phyloP scores from a whole-genome alignment of 257 asterid genomes.

The Orobanche coerulescens region DNA sequence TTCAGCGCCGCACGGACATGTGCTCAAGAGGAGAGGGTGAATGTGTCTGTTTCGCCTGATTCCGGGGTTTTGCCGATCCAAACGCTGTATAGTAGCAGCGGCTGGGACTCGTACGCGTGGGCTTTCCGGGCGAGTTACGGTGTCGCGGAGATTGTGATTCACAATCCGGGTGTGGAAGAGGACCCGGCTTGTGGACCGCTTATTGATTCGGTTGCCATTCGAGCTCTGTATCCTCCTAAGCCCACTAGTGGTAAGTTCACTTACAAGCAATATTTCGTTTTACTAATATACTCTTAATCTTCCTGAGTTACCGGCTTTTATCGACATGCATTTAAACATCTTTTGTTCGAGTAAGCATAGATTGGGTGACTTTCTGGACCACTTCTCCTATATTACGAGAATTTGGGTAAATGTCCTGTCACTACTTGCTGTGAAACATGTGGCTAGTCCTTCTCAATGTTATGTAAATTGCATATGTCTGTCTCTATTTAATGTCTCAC shows the following conservation, averaged over 20 bases:
- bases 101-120: conserved; percentile 97
- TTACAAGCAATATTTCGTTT: too few species aligned
- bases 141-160: conserved; percentile 52
- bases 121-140: conserved; percentile 45
- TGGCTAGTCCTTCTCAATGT: conserved; percentile 4
- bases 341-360: too few species aligned
- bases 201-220: conserved; percentile 71
- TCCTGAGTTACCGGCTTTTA: too few species aligned
- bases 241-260: conserved; percentile 60
- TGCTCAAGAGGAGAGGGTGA: conserved; percentile 78
- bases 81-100: conserved; percentile 77
- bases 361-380: background rate
- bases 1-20: conserved; percentile 93
- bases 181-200: conserved; percentile 98
- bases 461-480: background rate
- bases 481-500: background rate
- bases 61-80: conserved; percentile 74
- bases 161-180: conserved; percentile 84
- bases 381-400: too few species aligned
- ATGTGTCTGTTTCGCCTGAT: conserved; percentile 75
- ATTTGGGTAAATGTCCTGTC: background rate
- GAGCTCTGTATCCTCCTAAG: conserved; percentile 68
- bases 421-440: conserved; percentile 5
- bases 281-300: too few species aligned
- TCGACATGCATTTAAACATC: too few species aligned